Evolutionary conservation across 768 basidiomycete species (phyloP).

Genomic region (Ramaria rubella): DNA sequence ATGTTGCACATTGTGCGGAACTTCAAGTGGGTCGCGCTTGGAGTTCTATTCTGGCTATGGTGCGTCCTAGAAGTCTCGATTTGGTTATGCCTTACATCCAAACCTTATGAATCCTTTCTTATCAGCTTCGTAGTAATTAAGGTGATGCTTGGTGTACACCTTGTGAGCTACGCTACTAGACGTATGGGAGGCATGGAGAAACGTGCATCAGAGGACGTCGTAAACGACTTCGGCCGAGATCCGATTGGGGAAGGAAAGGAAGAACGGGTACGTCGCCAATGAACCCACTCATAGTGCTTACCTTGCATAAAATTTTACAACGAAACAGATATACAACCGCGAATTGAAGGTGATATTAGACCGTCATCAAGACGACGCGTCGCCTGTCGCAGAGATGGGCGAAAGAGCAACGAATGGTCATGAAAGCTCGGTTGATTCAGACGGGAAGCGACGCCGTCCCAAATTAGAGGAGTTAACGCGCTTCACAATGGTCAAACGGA

Average conservation of each 20-base stretch:
- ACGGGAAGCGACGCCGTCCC: constrained; percentile 52
- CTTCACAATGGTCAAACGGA: constrained; percentile 94
- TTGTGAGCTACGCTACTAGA: constrained; percentile 76
- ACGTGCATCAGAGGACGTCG: constrained; percentile 61
- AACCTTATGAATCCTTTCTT: neutral
- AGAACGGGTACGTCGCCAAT: constrained; percentile 53
- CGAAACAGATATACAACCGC: constrained; percentile 66
- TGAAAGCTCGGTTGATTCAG: constrained; percentile 22
- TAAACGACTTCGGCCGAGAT: constrained; percentile 87
- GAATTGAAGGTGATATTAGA: constrained; percentile 70
- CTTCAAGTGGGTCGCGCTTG: constrained; percentile 60
- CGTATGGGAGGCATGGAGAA: constrained; percentile 73
- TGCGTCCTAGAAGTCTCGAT: constrained; percentile 29
- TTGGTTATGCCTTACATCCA: too few species aligned
- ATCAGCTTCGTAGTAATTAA: constrained; percentile 77
- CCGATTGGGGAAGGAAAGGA: constrained; percentile 88
- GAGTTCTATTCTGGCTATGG: constrained; percentile 79
- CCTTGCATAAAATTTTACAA: neutral
- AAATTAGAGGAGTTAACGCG: constrained; percentile 84
- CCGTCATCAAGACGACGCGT: constrained; percentile 61
- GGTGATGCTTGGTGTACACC: constrained; percentile 83
- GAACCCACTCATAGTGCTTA: neutral
- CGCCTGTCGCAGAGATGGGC: constrained; percentile 64
- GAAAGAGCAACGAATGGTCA: constrained; percentile 31
- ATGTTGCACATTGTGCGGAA: constrained; percentile 39